These are phyloP conservation scores for Earliella scabrosa DNA, from an alignment of 1,284 basidiomycete species.

Conservation along the genomic window DNA sequence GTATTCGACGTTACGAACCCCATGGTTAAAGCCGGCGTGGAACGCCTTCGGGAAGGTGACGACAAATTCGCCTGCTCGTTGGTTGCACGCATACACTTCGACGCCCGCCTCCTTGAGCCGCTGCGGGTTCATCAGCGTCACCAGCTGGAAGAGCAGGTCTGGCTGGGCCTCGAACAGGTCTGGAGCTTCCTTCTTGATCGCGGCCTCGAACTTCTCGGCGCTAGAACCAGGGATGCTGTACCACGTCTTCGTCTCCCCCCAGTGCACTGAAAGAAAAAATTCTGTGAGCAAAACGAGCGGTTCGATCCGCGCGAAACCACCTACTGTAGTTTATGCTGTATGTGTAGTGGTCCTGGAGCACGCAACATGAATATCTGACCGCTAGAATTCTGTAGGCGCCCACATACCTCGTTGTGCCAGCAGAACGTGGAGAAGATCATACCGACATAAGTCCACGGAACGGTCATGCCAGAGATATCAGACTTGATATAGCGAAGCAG, in stretches of 20 bases:
- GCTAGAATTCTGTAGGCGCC: slow-evolving; percentile 4
- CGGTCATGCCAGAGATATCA: slow-evolving; percentile 99
- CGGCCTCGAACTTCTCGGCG: slow-evolving; percentile 95
- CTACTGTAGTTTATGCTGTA: slow-evolving; percentile 94
- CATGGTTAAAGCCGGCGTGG: slow-evolving; percentile 99
- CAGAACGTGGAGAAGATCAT: slow-evolving; percentile 99
- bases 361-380: slow-evolving; percentile 12
- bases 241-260: slow-evolving; percentile 99
- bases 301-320: slow-evolving; percentile 33
- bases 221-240: slow-evolving; percentile 96
- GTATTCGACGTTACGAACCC: slow-evolving; percentile 54
- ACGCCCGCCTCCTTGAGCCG: slow-evolving; percentile 88
- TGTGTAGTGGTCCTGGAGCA: slow-evolving; percentile 89
- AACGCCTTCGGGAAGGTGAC: slow-evolving; percentile 98
- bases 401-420: slow-evolving; percentile 95
- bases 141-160: slow-evolving; percentile 95
- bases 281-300: slow-evolving; percentile 14
- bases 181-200: slow-evolving; percentile 94
- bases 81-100: slow-evolving; percentile 94
- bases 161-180: slow-evolving; percentile 99
- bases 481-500: slow-evolving; percentile 94
- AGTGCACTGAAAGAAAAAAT: slow-evolving; percentile 80
- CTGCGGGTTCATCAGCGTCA: slow-evolving; percentile 97
- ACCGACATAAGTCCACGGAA: slow-evolving; percentile 99
- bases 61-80: slow-evolving; percentile 97